Conservation (phyloP, 306 rosid species). For the Myrica gale region DNA sequence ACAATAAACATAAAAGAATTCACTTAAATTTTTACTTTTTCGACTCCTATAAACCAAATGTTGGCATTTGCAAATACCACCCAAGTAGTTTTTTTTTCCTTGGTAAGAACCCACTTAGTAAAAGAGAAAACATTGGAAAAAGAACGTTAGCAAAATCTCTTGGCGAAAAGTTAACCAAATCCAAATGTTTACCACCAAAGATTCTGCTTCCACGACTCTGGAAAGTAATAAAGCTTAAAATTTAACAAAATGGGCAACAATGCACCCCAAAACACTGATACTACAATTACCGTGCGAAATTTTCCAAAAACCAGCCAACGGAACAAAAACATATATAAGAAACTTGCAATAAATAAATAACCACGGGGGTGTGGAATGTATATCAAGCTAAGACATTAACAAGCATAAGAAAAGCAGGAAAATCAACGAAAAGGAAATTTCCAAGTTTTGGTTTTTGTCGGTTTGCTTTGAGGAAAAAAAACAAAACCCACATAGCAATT, state of each 20-base stretch:
- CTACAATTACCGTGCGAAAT: background rate
- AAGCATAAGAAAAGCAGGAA: background rate
- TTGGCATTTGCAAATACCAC: too few relatives aligned
- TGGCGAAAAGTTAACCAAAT: background rate
- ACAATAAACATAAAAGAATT: too few relatives aligned
- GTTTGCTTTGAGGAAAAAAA: background rate
- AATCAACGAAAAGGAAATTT: background rate
- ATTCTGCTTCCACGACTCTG: background rate
- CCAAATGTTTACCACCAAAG: background rate
- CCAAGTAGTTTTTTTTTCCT: too few relatives aligned
- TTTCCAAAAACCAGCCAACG: background rate
- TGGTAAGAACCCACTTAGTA: background rate
- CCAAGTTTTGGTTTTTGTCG: background rate
- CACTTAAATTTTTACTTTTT: too few relatives aligned
- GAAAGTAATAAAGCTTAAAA: background rate
- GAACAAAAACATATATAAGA: too few relatives aligned
- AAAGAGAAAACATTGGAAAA: background rate
- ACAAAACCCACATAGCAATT: background rate
- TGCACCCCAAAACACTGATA: background rate
- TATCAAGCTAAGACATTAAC: background rate
- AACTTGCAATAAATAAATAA: too few relatives aligned
- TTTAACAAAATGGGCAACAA: background rate
- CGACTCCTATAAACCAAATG: too few relatives aligned
- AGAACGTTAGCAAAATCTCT: background rate
- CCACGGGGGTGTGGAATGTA: background rate